These are phyloP conservation scores for Esteya vermicola DNA, from an alignment of 2,329 filamentous ascomycete species.

Conservation along the genomic window DNA sequence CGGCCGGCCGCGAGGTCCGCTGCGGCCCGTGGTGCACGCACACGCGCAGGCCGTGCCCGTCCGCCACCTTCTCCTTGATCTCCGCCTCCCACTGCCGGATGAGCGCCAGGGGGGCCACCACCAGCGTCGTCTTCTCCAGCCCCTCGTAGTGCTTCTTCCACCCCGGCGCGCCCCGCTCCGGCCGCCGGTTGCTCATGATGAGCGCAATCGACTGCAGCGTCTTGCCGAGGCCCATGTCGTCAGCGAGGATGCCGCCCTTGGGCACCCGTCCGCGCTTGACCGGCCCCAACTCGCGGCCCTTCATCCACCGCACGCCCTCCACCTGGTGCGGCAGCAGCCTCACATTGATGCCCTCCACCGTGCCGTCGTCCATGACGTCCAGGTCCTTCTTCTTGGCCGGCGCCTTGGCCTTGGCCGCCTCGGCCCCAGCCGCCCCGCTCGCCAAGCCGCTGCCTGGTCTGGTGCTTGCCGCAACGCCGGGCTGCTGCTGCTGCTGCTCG, in stretches of 20 bases:
- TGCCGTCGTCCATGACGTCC: conserved; percentile 30
- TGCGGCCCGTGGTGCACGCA: conserved; percentile 83
- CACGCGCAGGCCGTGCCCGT: conserved; percentile 59
- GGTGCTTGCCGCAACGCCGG: too few relatives aligned
- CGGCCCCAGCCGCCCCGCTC: neutral
- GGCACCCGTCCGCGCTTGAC: conserved; percentile 71
- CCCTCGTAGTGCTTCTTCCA: conserved; percentile 56
- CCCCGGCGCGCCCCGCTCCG: conserved; percentile 38
- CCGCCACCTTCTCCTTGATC: conserved; percentile 63
- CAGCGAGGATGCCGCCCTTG: conserved; percentile 86
- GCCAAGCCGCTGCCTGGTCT: too few relatives aligned
- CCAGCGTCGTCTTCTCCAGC: conserved; percentile 67
- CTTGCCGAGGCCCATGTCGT: conserved; percentile 96
- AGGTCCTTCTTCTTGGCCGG: conserved; percentile 39
- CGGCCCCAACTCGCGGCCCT: conserved; percentile 73
- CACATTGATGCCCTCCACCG: conserved; percentile 67
- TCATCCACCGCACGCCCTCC: conserved; percentile 92
- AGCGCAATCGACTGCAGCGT: conserved; percentile 87
- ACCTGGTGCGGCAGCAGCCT: conserved; percentile 88
- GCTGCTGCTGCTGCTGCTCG: neutral
- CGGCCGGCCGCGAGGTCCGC: conserved; percentile 63
- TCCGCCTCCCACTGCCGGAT: conserved; percentile 97
- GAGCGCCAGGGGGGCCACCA: conserved; percentile 82
- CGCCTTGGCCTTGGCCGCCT: conserved; percentile 13
- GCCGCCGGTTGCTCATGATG: conserved; percentile 69